Conservation (phyloP, 352 stramenopile species). For the Globisporangium abappressorium region DNA sequence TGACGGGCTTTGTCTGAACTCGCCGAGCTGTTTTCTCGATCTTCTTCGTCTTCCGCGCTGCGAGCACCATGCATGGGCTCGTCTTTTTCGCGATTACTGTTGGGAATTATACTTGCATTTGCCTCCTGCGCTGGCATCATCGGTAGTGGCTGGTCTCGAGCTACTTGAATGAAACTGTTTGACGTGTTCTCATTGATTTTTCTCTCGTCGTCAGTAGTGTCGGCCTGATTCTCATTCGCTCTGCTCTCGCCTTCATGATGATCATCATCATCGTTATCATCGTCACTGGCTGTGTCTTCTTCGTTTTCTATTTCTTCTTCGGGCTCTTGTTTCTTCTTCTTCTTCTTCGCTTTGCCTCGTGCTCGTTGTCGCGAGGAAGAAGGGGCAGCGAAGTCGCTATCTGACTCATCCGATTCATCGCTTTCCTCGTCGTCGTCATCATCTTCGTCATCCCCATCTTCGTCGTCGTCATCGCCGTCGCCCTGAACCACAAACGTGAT, state of each 20-base stretch:
- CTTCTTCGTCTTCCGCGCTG: not conserved
- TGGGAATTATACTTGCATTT: not conserved
- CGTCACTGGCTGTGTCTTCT: not conserved
- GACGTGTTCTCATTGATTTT: not conserved
- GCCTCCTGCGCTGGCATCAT: not conserved
- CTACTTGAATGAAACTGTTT: slow-evolving; percentile 2
- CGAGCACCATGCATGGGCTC: not conserved
- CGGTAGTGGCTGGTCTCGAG: not conserved
- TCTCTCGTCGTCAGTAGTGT: not conserved
- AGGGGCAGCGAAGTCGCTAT: not conserved
- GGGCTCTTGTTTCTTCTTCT: not conserved
- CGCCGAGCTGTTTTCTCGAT: not conserved
- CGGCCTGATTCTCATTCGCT: not conserved
- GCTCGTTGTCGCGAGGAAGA: not conserved
- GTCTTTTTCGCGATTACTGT: not conserved
- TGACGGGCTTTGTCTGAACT: not conserved
- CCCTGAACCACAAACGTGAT: not conserved
- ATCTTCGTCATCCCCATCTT: not conserved
- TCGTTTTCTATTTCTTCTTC: not conserved
- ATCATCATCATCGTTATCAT: not conserved
- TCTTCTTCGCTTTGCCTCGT: not conserved
- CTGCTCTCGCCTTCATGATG: not conserved
- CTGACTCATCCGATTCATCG: not conserved
- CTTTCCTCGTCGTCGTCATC: not conserved
- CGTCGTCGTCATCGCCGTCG: not conserved